Conservation (phyloP, 176 grass and related monocot genomes). For the Hordeum marinum region DNA sequence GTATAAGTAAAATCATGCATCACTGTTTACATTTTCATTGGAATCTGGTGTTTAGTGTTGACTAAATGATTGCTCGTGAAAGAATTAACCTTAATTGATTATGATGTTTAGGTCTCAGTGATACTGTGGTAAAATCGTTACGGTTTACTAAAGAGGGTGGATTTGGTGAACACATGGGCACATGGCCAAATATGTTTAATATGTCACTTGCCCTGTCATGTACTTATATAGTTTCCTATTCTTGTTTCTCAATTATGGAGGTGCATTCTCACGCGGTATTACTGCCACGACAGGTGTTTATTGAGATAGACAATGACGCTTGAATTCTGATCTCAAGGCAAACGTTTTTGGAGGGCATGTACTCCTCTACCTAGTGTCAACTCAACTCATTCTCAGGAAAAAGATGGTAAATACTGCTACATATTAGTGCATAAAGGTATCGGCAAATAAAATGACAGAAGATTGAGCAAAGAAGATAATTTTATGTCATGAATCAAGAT, state of each 20-base stretch:
- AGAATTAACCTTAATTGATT: not conserved
- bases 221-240: not conserved
- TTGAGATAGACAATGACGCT: constrained; percentile 37
- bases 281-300: constrained; percentile 42
- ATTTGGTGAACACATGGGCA: too few relatives aligned
- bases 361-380: constrained; percentile 6
- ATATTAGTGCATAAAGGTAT: not conserved
- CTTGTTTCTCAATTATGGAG: not conserved
- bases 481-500: not conserved
- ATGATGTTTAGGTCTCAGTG: not conserved
- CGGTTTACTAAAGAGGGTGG: too few relatives aligned
- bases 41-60: not conserved
- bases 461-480: not conserved
- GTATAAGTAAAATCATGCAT: not conserved
- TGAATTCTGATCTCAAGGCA: constrained; percentile 32
- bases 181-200: too few relatives aligned
- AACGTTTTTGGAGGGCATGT: constrained; percentile 31
- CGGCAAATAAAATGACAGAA: not conserved
- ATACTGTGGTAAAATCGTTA: not conserved
- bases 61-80: not conserved
- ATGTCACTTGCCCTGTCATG: too few relatives aligned
- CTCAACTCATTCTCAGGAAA: constrained; percentile 34
- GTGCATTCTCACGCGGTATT: not conserved
- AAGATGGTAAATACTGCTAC: constrained; percentile 37
- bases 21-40: not conserved